phyloP scores from a whole-genome alignment of 2,329 filamentous ascomycete genomes.

The Aspergillus sp. region DNA sequence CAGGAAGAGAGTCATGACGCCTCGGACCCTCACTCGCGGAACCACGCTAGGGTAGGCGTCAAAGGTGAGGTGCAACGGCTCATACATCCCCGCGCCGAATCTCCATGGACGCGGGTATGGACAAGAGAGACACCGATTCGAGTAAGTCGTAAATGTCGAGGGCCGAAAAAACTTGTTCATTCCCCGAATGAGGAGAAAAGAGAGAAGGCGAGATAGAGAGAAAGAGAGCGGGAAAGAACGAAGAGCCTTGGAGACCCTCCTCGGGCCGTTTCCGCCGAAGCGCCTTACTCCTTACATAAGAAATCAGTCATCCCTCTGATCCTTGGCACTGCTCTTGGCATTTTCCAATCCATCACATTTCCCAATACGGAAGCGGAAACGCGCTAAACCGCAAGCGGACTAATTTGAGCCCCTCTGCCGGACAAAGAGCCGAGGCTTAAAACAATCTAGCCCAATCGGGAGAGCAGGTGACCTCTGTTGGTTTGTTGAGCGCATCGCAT shows the following conservation, averaged over 20 bases:
- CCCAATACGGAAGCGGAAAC: not conserved
- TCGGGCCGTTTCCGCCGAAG: not conserved
- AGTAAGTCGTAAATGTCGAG: not conserved
- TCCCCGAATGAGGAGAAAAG: constrained; percentile 4
- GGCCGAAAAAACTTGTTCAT: not conserved
- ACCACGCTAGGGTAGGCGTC: constrained; percentile 42
- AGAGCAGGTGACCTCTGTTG: constrained; percentile 5
- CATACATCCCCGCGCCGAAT: constrained; percentile 39
- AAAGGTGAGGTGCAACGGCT: constrained; percentile 40
- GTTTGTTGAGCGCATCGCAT: constrained; percentile 12
- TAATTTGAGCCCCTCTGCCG: constrained; percentile 2
- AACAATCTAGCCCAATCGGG: constrained; percentile 2
- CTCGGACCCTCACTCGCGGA: constrained; percentile 42
- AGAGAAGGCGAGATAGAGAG: constrained; percentile 4
- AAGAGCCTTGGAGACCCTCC: not conserved
- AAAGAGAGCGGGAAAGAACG: constrained; percentile 1
- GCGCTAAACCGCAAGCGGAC: not conserved
- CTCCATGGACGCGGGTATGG: constrained; percentile 26
- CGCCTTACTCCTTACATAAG: not conserved
- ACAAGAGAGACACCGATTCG: not conserved
- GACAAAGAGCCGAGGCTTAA: constrained; percentile 2
- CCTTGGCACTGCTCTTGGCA: constrained; percentile 1
- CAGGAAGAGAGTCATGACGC: constrained; percentile 44
- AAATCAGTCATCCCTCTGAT: constrained; percentile 1
- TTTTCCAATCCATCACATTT: not conserved